Base-by-base conservation (phyloP, 805 yeast species). In the Sungouiozyma ichnusensis region DNA sequence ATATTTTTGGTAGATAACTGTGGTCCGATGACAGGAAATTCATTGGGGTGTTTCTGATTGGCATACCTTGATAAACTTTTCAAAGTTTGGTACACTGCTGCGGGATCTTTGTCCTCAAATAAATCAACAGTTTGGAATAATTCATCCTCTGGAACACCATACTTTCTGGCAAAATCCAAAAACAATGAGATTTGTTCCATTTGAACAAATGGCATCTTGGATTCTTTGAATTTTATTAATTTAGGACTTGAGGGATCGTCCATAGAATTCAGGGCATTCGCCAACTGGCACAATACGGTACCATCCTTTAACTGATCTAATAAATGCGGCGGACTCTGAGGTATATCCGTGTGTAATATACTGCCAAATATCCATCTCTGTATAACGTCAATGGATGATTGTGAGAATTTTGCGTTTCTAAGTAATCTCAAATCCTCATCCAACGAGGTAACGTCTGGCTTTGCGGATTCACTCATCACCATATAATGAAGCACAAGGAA, bases 101-200 rank as follows among this genome's bases (percentile, higher is more conserved):
- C 81, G 1, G 90, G 86, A 56, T 85, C 94, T 49, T 75, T 72
- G 20, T 64, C 61, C 55, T 85, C 95, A 49, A 66, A 85, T 44
- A 85, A 66, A 57, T 85, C 95, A 5, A 72, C 65, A 0, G 94
- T 85, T 50, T 81, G 87, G 57, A 85, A 85, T 38, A 82, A 62
- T 57, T 85, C 95, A 55, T 83, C 87, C 49, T 82, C 81, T 4
- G 87, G 85, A 2, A 85, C 78, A 2, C 90, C 90, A 40, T 77
- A 66, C 3, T 56, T 41, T 48, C 78, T 74, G 39, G 86, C 77
- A 42, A 79, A 76, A 4, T 68, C 63, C 33, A 85, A 63, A 53
- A 85, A 85, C 48, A 75, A 74, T 39, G 85, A 76, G 29, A 85
- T 84, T 53, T 85, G 85, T 54, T 85, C 95, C 95, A 85, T 85